Base-by-base conservation (phyloP, 495 filamentous ascomycete species). In the Annulohypoxylon nitens region DNA sequence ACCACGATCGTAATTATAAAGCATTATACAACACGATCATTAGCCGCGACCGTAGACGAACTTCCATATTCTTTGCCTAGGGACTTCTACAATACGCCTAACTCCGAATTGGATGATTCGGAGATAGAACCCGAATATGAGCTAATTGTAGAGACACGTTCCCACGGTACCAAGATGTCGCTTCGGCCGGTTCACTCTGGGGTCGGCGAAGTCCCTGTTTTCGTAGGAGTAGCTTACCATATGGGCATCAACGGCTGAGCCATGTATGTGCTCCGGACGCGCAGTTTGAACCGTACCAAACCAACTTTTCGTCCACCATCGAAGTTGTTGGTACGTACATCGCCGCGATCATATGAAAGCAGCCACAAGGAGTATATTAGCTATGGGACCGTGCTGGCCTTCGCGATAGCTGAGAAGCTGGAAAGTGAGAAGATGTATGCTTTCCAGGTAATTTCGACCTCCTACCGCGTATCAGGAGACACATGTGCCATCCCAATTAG, bases 121-220 rank as follows among this genome's bases (percentile, higher is more conserved):
- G 41, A 3, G 14, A 10, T 10, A 4, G 14, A 45, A 16, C n/a
- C 14, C n/a, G 41, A 41, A 16, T 89, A 89, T 69, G 78, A 86
- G 55, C 83, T 86, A 0, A 75, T 89, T 23, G 82, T 87, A 1
- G 73, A 70, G 0, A 77, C 88, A 2, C 85, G 10, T 41, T 41
- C 37, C 9, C 10, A 9, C 37, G 37, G 37, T 2, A 64, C 8
- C 59, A 85, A 85, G 69, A 83, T 79, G 0, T 86, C 88, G 0
- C 82, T 90, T 8, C 90, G 83, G 81, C 82, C 88, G 3, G 73
- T 90, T 4, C 88, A 90, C 64, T 87, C 88, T 0, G 88, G 88
- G 2, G 79, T 86, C 2, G 87, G 87, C 12, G 88, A 89, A 58
- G 78, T 89, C 0, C 79, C 90, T 0, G 83, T 89, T 45, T 90